These are phyloP conservation scores for Tricholoma hemisulphureum DNA, from an alignment of 768 basidiomycete species.

Conservation along the genomic window DNA sequence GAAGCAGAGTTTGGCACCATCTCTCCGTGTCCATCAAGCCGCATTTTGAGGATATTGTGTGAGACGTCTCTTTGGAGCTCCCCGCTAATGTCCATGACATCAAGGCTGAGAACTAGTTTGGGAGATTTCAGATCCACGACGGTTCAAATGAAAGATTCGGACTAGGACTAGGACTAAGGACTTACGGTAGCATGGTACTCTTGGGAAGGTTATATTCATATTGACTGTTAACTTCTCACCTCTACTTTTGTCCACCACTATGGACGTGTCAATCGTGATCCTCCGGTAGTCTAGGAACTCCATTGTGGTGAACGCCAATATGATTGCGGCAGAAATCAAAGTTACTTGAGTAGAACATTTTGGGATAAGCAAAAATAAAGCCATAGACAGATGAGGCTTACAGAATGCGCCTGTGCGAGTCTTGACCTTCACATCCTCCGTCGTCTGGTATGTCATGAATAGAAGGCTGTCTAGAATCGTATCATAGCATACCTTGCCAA, in stretches of 20 bases:
- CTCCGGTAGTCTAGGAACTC: slow-evolving; percentile 96
- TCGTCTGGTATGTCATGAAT: slow-evolving; percentile 59
- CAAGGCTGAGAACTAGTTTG: slow-evolving; percentile 85
- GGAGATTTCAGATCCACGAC: neutral
- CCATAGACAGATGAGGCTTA: slow-evolving; percentile 38
- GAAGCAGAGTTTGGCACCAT: slow-evolving; percentile 54
- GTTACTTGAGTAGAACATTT: slow-evolving; percentile 61
- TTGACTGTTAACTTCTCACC: slow-evolving; percentile 92
- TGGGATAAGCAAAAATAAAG: slow-evolving; percentile 4
- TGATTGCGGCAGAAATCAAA: slow-evolving; percentile 86
- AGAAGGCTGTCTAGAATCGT: slow-evolving; percentile 6
- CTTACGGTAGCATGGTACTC: slow-evolving; percentile 96
- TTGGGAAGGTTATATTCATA: slow-evolving; percentile 92
- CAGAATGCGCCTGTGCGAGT: slow-evolving; percentile 90
- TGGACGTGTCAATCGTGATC: slow-evolving; percentile 83
- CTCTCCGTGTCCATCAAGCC: slow-evolving; percentile 60
- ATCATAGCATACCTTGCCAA: slow-evolving; percentile 80
- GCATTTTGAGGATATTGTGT: slow-evolving; percentile 84
- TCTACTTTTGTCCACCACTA: slow-evolving; percentile 91
- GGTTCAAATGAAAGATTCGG: neutral
- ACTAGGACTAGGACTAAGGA: no score
- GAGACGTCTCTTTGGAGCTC: slow-evolving; percentile 90
- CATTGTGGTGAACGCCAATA: slow-evolving; percentile 85
- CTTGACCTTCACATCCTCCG: slow-evolving; percentile 99
- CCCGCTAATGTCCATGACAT: slow-evolving; percentile 98